phyloP scores from a whole-genome alignment of 1,284 basidiomycete species.

The Macrocystidia cucumis region DNA sequence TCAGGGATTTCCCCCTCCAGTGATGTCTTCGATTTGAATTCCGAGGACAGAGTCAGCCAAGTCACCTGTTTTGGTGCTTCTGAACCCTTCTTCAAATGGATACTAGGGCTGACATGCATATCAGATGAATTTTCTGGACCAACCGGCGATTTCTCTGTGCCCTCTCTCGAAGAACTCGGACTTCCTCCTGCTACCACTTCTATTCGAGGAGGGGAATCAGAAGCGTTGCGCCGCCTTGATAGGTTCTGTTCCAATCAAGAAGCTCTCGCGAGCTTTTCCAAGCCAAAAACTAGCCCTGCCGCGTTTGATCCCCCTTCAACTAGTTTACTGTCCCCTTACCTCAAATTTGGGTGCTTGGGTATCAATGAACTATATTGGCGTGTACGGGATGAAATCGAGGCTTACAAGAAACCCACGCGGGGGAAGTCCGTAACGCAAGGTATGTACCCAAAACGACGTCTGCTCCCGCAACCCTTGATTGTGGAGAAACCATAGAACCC shows the following conservation, averaged over 20 bases:
- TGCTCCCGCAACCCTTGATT: background rate
- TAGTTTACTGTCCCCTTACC: slow-evolving; percentile 11
- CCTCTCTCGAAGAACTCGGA: slow-evolving; percentile 35
- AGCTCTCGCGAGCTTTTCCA: slow-evolving; percentile 35
- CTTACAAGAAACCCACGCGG: slow-evolving; percentile 3
- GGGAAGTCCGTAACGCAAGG: background rate
- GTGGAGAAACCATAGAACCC: slow-evolving; percentile 5
- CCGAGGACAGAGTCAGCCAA: slow-evolving; percentile 2
- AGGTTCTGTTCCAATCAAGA: slow-evolving; percentile 27
- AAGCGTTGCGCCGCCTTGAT: slow-evolving; percentile 28
- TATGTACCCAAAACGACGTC: background rate
- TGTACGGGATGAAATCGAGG: slow-evolving; percentile 16
- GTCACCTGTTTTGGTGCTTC: slow-evolving; percentile 7
- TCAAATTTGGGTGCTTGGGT: slow-evolving; percentile 40
- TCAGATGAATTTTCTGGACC: slow-evolving; percentile 30
- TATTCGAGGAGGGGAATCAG: slow-evolving; percentile 38
- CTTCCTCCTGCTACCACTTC: slow-evolving; percentile 29
- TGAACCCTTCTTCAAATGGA: slow-evolving; percentile 5
- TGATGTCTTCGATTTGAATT: slow-evolving; percentile 14
- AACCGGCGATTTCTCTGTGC: slow-evolving; percentile 31
- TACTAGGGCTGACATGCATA: slow-evolving; percentile 4
- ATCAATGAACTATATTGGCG: slow-evolving; percentile 31
- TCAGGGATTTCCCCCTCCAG: slow-evolving; percentile 7
- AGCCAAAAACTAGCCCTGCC: slow-evolving; percentile 36
- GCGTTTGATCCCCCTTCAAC: slow-evolving; percentile 28